Base-by-base conservation (phyloP, 208 protist species). In the Crithidia bombi region DNA sequence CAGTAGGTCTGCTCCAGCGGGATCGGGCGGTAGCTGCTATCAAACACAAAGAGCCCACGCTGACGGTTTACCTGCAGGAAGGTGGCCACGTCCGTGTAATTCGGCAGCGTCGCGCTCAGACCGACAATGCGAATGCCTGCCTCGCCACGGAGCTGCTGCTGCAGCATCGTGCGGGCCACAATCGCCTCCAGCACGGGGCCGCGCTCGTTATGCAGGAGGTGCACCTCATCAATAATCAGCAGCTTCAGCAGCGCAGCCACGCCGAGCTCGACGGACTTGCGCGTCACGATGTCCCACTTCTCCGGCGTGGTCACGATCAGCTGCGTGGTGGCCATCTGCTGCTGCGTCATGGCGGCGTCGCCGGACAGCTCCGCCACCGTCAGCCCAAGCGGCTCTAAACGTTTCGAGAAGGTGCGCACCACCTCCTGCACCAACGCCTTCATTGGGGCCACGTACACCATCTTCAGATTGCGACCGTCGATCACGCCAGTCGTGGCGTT, bases 391-490 rank as follows among this genome's bases (percentile, higher is more conserved):
- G 77, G 75, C 59, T 87, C 75, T 15, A 99, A 84, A 9, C 98
- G 81, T 55, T 84, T 73, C 0, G 72, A 85, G 62, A 99, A 99
- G 56, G 98, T 99, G 15, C 81, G 78, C 35, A 99, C 98, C 64
- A 99, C 98, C 81, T 99, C 99, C 73, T 99, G 96, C 35, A 99
- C 99, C 3, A 99, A 85, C 17, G 99, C 98, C 83, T 99, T 99
- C 99, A 99, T 99, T 6, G 99, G 99, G 0, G 99, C 99, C 25
- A 99, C 90, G 82, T 99, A 99, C 11, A 99, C 97, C 78, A 99
- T 98, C 82, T 99, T 99, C 52, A 99, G 90, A 17, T 83, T 76
- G 49, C 50, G 58, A 26, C 68, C 54, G 39, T 74, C 66, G 15
- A 71, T 58, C 23, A 39, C 74, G 14, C 64, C 64, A 2, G 58